Evolutionary conservation across 2,329 filamentous ascomycete genomes (phyloP).

Genomic region (Ramichloridium luteum): DNA sequence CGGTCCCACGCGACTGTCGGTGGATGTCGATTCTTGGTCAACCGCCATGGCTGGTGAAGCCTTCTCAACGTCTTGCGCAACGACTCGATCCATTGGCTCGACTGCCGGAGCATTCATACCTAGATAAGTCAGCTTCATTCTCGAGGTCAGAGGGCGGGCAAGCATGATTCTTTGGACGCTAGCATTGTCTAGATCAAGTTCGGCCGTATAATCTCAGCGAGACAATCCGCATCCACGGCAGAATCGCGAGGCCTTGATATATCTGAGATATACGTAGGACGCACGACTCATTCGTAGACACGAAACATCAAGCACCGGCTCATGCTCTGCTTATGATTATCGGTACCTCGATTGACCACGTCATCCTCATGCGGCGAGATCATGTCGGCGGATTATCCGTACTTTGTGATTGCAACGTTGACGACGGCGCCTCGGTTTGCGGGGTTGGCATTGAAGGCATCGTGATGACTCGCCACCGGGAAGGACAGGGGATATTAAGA

Average conservation of each 20-base stretch:
- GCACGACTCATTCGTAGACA: too few relatives aligned
- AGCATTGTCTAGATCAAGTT: constrained; percentile 44
- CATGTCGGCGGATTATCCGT: constrained; percentile 11
- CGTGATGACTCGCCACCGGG: not conserved
- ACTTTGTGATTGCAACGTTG: constrained; percentile 11
- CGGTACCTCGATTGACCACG: constrained; percentile 14
- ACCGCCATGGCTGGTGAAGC: constrained; percentile 7
- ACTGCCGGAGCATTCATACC: constrained; percentile 18
- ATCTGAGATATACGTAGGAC: too few relatives aligned
- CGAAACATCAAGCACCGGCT: constrained; percentile 24
- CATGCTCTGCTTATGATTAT: constrained; percentile 18
- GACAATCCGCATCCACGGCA: constrained; percentile 4
- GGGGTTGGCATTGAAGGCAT: too few relatives aligned
- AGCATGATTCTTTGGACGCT: constrained; percentile 43
- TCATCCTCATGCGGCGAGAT: constrained; percentile 7
- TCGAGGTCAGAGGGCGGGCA: constrained; percentile 10
- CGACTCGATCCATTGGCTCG: constrained; percentile 3
- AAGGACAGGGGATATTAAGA: too few relatives aligned
- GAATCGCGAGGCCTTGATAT: not conserved
- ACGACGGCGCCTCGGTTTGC: too few relatives aligned
- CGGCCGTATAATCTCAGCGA: constrained; percentile 42
- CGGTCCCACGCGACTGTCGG: not conserved
- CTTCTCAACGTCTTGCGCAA: constrained; percentile 12
- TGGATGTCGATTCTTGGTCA: not conserved
- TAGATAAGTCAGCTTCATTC: constrained; percentile 23